A percentile compares a stretch with the other conserved stretches of the same genome.
Evolutionary conservation across 352 stramenopile species (phyloP).

Genomic region (Pythium aquatile): DNA sequence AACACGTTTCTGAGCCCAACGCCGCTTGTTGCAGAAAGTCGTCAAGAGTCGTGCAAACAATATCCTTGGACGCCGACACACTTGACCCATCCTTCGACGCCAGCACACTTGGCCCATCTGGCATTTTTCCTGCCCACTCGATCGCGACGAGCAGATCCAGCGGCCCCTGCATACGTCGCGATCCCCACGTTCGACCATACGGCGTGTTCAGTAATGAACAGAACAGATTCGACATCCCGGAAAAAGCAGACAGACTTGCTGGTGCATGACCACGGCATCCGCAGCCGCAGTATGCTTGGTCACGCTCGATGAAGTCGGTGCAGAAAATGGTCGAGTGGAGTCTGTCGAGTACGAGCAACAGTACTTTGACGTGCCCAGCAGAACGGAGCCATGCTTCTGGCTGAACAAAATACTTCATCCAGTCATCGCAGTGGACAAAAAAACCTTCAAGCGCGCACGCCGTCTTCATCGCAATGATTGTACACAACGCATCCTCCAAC

Average conservation of each 20-base stretch:
- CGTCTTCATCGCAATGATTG: neutral
- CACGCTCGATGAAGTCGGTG: neutral
- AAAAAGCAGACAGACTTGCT: neutral
- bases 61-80: neutral
- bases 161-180: neutral
- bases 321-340: conserved; percentile 5
- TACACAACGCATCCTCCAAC: conserved; percentile 5
- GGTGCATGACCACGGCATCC: neutral
- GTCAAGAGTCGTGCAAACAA: neutral
- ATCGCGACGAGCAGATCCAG: conserved; percentile 6
- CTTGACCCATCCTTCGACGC: neutral
- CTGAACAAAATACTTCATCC: conserved; percentile 12
- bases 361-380: neutral
- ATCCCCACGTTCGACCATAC: neutral
- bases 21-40: neutral
- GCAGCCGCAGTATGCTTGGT: conserved; percentile 6
- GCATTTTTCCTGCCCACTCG: neutral
- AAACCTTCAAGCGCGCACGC: conserved; percentile 5
- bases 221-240: neutral
- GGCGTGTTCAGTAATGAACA: conserved; percentile 2
- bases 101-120: neutral
- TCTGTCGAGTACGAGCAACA: neutral
- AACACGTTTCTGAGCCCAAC: neutral
- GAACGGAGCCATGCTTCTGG: conserved; percentile 4
- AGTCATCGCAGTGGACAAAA: conserved; percentile 3